phyloP scores from a whole-genome alignment of 2,329 filamentous ascomycete species.

The Rugonectria rugulosa region DNA sequence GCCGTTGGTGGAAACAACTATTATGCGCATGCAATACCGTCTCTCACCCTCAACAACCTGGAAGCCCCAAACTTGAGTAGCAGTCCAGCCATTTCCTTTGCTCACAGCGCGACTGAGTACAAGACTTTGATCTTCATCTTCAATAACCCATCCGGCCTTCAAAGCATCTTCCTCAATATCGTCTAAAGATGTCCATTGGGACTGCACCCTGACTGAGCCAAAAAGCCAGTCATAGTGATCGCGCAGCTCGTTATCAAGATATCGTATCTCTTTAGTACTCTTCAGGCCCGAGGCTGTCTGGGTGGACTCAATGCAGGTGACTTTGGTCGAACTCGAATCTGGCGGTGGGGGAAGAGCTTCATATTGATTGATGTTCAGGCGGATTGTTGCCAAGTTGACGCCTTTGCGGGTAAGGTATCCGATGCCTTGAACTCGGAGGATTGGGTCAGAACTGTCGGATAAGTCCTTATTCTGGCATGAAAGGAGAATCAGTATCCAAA shows the following conservation, averaged over 20 bases:
- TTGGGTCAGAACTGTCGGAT: constrained; percentile 72
- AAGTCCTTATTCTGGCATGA: constrained; percentile 73
- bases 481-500: not conserved
- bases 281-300: constrained; percentile 77
- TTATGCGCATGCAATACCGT: constrained; percentile 60
- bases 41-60: constrained; percentile 61
- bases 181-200: constrained; percentile 55
- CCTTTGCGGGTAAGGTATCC: constrained; percentile 77
- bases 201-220: constrained; percentile 71
- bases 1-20: constrained; percentile 59
- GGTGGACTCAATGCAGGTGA: constrained; percentile 72
- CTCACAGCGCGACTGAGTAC: constrained; percentile 70
- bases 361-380: constrained; percentile 67
- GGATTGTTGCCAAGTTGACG: constrained; percentile 73
- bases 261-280: constrained; percentile 65
- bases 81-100: constrained; percentile 60
- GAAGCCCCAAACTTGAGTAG: constrained; percentile 68
- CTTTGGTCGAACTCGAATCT: constrained; percentile 45
- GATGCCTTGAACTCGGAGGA: constrained; percentile 76
- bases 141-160: constrained; percentile 66
- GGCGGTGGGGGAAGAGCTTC: constrained; percentile 52
- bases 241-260: constrained; percentile 59
- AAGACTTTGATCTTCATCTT: constrained; percentile 66
- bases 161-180: constrained; percentile 64
- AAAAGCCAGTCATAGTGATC: constrained; percentile 82